Conservation (phyloP, 768 basidiomycete genomes). For the Leucosporidium yakuticum region DNA sequence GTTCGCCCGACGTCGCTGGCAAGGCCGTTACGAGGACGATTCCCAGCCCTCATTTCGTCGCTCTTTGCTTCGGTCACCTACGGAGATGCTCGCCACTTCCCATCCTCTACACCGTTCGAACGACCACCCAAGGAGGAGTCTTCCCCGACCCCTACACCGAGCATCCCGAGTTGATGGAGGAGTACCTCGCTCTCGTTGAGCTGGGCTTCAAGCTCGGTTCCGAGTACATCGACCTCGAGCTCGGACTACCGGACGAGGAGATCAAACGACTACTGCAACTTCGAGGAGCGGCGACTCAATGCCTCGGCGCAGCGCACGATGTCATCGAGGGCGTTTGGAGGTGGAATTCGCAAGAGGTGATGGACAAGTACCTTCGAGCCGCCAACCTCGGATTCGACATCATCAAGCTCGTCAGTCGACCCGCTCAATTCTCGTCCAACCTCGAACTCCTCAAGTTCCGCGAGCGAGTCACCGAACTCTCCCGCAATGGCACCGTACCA, state of each 20-base stretch:
- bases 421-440: slow-evolving; percentile 66
- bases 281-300: slow-evolving; percentile 64
- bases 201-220: slow-evolving; percentile 73
- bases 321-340: slow-evolving; percentile 68
- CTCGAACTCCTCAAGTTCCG: slow-evolving; percentile 68
- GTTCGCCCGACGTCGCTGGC: not conserved
- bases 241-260: slow-evolving; percentile 69
- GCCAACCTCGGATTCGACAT: slow-evolving; percentile 65
- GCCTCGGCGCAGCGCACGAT: slow-evolving; percentile 91
- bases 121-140: slow-evolving; percentile 75
- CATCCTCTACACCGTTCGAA: slow-evolving; percentile 84
- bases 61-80: slow-evolving; percentile 68
- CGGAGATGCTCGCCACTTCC: slow-evolving; percentile 71
- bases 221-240: slow-evolving; percentile 89
- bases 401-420: slow-evolving; percentile 83
- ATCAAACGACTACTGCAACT: slow-evolving; percentile 52
- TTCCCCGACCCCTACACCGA: slow-evolving; percentile 71
- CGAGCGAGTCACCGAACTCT: slow-evolving; percentile 47
- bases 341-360: slow-evolving; percentile 66
- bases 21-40: not conserved
- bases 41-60: slow-evolving; percentile 54
- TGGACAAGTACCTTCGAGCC: slow-evolving; percentile 64
- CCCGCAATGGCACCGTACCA: not conserved
- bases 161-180: slow-evolving; percentile 59
- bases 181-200: slow-evolving; percentile 65